These are phyloP conservation scores for Colletotrichum echinochloae DNA, from an alignment of 2,329 filamentous ascomycete species.

Conservation along the genomic window DNA sequence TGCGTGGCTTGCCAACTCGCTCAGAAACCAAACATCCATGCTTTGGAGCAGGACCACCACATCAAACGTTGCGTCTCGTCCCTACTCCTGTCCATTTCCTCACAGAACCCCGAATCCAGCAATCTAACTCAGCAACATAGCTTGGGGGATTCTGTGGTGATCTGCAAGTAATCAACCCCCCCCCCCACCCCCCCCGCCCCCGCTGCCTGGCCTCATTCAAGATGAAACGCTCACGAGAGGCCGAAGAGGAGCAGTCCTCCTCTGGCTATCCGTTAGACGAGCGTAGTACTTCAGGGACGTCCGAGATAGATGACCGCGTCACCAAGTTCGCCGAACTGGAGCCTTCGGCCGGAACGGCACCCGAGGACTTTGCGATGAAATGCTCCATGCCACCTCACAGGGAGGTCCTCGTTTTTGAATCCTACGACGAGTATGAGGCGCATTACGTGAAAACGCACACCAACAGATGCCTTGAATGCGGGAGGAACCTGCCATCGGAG, in stretches of 20 bases:
- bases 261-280: conserved; percentile 44
- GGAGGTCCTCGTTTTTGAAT: conserved; percentile 75
- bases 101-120: conserved; percentile 12
- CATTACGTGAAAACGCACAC: conserved; percentile 87
- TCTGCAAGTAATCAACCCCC: conserved; percentile 39
- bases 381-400: conserved; percentile 87
- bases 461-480: conserved; percentile 87
- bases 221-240: conserved; percentile 75
- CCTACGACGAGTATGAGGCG: conserved; percentile 84
- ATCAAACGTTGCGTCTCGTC: neutral
- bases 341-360: conserved; percentile 49
- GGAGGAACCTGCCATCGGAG: conserved; percentile 87
- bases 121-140: conserved; percentile 11
- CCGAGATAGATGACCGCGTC: conserved; percentile 45
- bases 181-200: too few species aligned
- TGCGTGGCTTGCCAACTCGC: conserved; percentile 9
- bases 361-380: conserved; percentile 68
- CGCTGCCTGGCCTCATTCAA: conserved; percentile 42
- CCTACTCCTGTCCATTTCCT: conserved; percentile 11
- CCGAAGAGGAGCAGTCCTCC: conserved; percentile 62
- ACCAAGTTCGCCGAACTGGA: conserved; percentile 74
- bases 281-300: conserved; percentile 24
- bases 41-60: neutral
- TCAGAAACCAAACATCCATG: neutral
- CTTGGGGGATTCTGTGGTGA: conserved; percentile 21